Evolutionary conservation across 2,329 filamentous ascomycete species (phyloP).

Genomic region (Ophiostoma piceae): DNA sequence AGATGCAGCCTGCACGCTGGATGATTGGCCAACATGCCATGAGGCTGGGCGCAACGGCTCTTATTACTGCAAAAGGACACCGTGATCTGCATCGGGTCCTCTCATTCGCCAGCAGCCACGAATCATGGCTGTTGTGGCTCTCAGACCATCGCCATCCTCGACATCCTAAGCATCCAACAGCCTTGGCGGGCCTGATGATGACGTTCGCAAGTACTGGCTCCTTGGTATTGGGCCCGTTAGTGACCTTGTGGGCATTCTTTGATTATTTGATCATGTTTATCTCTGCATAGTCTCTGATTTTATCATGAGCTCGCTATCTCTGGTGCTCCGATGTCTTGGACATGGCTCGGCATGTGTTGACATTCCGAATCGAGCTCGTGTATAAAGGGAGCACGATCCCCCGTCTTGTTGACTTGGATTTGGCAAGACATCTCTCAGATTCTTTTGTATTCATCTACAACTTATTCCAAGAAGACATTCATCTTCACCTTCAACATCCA

Average conservation of each 20-base stretch:
- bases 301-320: background rate
- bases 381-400: slow-evolving; percentile 11
- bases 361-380: background rate
- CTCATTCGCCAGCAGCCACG: background rate
- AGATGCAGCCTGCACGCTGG: background rate
- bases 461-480: background rate
- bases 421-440: background rate
- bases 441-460: background rate
- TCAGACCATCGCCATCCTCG: background rate
- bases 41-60: slow-evolving; percentile 9
- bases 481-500: too few relatives aligned
- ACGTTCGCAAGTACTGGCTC: slow-evolving; percentile 6
- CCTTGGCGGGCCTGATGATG: slow-evolving; percentile 15
- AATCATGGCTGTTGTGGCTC: background rate
- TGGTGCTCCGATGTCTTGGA: background rate
- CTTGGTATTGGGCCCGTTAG: slow-evolving; percentile 7
- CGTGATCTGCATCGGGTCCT: background rate
- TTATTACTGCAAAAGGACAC: background rate
- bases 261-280: background rate
- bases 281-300: background rate
- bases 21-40: background rate
- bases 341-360: slow-evolving; percentile 10
- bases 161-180: slow-evolving; percentile 1
- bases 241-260: background rate
- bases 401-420: background rate